A percentile compares a stretch with the other conserved stretches of the same genome.
Conservation (phyloP, 805 yeast species). For the Saccharomycopsis sp. region DNA sequence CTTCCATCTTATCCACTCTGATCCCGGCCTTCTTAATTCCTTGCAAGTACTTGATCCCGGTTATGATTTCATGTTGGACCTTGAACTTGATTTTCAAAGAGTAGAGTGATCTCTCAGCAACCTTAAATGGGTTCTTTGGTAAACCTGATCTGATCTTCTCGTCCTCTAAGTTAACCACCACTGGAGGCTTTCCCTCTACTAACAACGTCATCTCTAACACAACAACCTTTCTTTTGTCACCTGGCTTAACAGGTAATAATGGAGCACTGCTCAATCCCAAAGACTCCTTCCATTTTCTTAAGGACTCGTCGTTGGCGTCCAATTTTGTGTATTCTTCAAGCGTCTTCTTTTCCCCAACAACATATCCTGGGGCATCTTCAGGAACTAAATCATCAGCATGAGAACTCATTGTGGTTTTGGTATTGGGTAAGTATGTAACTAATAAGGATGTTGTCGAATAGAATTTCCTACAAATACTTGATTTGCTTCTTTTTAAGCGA, state of each 20-base stretch:
- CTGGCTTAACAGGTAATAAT: constrained; percentile 59
- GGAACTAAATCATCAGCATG: constrained; percentile 52
- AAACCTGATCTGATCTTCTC: constrained; percentile 49
- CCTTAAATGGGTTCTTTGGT: constrained; percentile 60
- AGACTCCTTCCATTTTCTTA: constrained; percentile 87
- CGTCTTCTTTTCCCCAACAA: constrained; percentile 52
- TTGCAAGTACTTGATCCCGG: constrained; percentile 84
- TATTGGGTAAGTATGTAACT: neutral
- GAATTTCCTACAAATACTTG: neutral
- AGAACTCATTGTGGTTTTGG: constrained; percentile 16
- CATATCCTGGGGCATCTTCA: constrained; percentile 58
- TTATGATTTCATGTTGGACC: constrained; percentile 84
- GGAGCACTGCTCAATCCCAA: constrained; percentile 62
- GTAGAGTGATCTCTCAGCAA: constrained; percentile 74
- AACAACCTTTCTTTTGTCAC: constrained; percentile 73
- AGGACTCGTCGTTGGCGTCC: constrained; percentile 86
- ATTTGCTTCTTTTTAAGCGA: neutral
- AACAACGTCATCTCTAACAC: constrained; percentile 67
- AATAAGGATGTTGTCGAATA: neutral
- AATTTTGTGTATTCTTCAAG: constrained; percentile 74
- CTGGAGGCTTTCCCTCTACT: constrained; percentile 62
- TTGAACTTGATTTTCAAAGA: constrained; percentile 69
- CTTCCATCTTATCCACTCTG: constrained; percentile 77
- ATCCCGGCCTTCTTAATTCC: constrained; percentile 82
- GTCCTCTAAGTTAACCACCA: constrained; percentile 62